phyloP scores from a whole-genome alignment of 2,329 filamentous ascomycete species.

The Claviceps sp. region DNA sequence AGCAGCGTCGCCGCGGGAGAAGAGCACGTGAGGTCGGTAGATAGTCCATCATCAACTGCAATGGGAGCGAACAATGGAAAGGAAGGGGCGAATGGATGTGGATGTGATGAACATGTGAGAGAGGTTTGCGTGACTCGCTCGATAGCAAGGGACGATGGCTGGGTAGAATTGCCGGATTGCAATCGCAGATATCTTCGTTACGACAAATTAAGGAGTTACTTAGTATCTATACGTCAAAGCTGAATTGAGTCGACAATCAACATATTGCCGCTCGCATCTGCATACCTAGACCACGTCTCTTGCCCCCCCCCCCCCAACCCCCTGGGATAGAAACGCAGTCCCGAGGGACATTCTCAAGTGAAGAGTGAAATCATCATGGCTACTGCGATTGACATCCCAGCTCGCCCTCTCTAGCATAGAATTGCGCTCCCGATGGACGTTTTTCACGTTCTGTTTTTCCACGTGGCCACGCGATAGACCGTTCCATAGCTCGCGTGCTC shows the following conservation, averaged over 20 bases:
- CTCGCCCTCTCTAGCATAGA: no score
- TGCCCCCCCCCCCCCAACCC: background rate
- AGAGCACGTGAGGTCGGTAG: background rate
- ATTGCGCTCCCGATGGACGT: no score
- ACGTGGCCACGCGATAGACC: no score
- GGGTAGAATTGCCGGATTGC: background rate
- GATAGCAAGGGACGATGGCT: background rate
- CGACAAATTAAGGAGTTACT: background rate
- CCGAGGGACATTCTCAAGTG: background rate
- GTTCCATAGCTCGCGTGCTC: background rate
- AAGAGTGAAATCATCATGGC: background rate
- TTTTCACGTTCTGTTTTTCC: no score
- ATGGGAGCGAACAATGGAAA: background rate
- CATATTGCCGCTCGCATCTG: background rate
- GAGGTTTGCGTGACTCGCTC: background rate
- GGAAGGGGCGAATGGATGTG: background rate
- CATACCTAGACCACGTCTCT: background rate
- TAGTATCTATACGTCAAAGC: background rate
- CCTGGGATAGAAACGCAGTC: background rate
- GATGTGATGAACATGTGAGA: background rate
- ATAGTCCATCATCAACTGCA: no score
- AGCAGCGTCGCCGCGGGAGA: background rate
- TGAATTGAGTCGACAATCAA: background rate
- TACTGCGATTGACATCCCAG: no score
- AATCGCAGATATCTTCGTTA: background rate